Evolutionary conservation across 768 basidiomycete species (phyloP).

Genomic region (Lactifluus hygrophoroides): DNA sequence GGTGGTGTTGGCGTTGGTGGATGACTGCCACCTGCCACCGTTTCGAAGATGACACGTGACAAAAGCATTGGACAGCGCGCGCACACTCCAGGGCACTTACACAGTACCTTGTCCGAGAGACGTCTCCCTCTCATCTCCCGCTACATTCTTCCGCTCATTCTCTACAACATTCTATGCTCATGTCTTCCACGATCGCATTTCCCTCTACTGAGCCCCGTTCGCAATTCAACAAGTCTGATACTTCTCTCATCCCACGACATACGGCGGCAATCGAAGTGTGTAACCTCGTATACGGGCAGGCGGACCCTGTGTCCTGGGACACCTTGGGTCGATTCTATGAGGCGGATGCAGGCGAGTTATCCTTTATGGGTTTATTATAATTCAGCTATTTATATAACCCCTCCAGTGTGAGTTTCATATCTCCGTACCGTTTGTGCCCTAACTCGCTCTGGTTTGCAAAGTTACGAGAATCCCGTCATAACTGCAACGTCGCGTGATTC

Average conservation of each 20-base stretch:
- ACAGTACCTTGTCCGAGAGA: background rate
- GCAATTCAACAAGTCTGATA: conserved; percentile 10
- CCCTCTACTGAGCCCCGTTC: conserved; percentile 6
- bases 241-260: conserved; percentile 33
- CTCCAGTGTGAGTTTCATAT: conserved; percentile 17
- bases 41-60: conserved; percentile 17
- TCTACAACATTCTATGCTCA: conserved; percentile 27
- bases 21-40: too few relatives aligned
- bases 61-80: background rate
- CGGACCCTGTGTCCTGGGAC: conserved; percentile 38
- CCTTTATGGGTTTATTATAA: background rate
- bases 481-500: conserved; percentile 67
- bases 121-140: background rate
- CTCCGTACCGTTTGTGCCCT: conserved; percentile 32
- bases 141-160: conserved; percentile 25
- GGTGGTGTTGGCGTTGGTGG: too few relatives aligned
- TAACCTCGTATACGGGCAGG: conserved; percentile 57
- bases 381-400: conserved; percentile 8
- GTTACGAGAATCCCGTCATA: conserved; percentile 73
- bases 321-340: conserved; percentile 61
- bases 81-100: background rate
- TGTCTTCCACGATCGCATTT: conserved; percentile 23
- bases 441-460: conserved; percentile 25
- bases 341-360: conserved; percentile 51
- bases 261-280: conserved; percentile 62